A percentile compares a stretch with the other conserved stretches of the same genome.
Evolutionary conservation across 23 red algal species (phyloP).

Genomic region (Gracilariopsis chorda): DNA sequence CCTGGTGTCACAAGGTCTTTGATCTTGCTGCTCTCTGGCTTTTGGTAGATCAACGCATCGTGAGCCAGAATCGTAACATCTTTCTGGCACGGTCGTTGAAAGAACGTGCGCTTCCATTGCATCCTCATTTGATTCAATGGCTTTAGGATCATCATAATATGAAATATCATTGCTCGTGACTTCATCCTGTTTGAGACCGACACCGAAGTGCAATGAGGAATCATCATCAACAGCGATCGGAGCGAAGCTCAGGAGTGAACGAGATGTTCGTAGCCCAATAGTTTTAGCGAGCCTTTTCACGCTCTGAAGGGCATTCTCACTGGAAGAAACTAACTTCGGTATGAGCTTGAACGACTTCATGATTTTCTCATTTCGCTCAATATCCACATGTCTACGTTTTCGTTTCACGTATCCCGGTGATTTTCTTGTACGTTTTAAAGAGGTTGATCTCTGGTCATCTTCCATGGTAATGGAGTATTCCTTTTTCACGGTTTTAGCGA

Average conservation of each 20-base stretch:
- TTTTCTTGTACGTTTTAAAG: conserved; percentile 3
- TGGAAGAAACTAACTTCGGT: conserved; percentile 12
- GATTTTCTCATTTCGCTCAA: neutral
- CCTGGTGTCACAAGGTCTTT: neutral
- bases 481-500: neutral
- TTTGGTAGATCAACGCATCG: neutral
- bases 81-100: neutral
- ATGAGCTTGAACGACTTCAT: neutral
- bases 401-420: conserved; percentile 33
- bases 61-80: neutral
- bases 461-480: neutral
- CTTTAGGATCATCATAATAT: neutral
- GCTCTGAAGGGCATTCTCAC: conserved; percentile 9
- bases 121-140: neutral
- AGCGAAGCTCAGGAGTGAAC: conserved; percentile 3
- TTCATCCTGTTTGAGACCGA: neutral
- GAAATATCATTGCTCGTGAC: neutral
- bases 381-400: neutral
- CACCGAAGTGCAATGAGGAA: conserved; percentile 11
- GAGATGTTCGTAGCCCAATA: conserved; percentile 8
- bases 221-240: conserved; percentile 19
- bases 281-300: conserved; percentile 13
- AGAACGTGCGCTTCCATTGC: neutral
- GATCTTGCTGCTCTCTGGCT: neutral
- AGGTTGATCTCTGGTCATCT: neutral